phyloP scores from a whole-genome alignment of 306 rosid genomes.

The Rosa persica region DNA sequence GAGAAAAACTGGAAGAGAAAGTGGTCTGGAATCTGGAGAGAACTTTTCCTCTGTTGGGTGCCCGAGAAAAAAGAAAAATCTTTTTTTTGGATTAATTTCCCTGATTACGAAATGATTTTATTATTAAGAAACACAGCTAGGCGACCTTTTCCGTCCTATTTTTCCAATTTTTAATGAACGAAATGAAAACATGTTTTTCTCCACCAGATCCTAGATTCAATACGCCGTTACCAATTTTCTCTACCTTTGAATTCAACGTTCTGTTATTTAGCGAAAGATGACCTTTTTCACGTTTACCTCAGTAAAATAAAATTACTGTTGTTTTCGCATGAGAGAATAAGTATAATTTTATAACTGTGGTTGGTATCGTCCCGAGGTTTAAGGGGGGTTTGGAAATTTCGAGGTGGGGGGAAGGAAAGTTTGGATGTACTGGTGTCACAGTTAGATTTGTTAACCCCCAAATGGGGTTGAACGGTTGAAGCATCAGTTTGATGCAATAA shows the following conservation, averaged over 20 bases:
- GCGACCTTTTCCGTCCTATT: neutral
- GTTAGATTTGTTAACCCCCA: constrained; percentile 40
- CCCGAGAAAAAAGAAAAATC: constrained; percentile 3
- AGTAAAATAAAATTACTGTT: neutral
- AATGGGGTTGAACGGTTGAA: neutral
- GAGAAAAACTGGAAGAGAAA: neutral
- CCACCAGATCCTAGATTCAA: constrained; percentile 34
- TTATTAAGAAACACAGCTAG: neutral
- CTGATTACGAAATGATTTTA: neutral
- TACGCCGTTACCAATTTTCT: neutral
- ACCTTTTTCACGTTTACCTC: constrained; percentile 10
- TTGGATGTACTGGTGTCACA: constrained; percentile 30
- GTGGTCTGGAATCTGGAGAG: neutral
- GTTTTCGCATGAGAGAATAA: neutral
- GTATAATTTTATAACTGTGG: constrained; percentile 5
- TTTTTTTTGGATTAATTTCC: neutral
- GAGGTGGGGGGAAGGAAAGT: constrained; percentile 24
- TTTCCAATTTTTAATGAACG: neutral
- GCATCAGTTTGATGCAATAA: constrained; percentile 15
- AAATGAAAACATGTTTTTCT: constrained; percentile 13
- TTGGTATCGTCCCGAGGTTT: constrained; percentile 31
- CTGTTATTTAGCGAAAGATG: constrained; percentile 21
- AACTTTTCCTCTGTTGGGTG: constrained; percentile 11
- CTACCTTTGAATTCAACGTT: constrained; percentile 33
- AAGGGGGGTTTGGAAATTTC: constrained; percentile 36